phyloP scores from a whole-genome alignment of 1,139 yeast species.

The Lodderomyces parapsilosis region DNA sequence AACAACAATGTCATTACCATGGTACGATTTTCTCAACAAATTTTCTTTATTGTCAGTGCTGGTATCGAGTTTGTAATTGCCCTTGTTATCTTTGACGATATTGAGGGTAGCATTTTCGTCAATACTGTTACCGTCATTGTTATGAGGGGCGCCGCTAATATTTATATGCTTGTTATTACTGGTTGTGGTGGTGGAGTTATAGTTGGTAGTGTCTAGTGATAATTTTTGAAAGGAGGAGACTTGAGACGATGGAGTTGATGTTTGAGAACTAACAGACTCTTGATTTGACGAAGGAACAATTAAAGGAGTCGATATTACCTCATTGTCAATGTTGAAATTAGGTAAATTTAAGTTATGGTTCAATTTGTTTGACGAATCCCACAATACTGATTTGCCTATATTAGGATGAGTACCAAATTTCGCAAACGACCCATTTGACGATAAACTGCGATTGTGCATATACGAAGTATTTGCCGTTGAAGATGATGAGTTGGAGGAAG shows the following conservation, averaged over 20 bases:
- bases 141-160: background rate
- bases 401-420: slow-evolving; percentile 6
- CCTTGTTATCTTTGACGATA: slow-evolving; percentile 1
- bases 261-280: slow-evolving; percentile 2
- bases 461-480: slow-evolving; percentile 11
- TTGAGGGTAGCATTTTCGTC: background rate
- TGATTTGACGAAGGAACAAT: slow-evolving; percentile 10
- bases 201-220: slow-evolving; percentile 10
- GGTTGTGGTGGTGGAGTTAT: slow-evolving; percentile 2
- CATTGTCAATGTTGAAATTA: slow-evolving; percentile 25
- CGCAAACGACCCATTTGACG: slow-evolving; percentile 9
- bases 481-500: slow-evolving; percentile 10
- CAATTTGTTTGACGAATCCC: slow-evolving; percentile 30
- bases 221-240: slow-evolving; percentile 11
- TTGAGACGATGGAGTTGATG: slow-evolving; percentile 8
- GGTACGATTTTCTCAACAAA: slow-evolving; percentile 5
- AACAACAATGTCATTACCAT: slow-evolving; percentile 1
- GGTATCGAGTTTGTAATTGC: slow-evolving; percentile 4
- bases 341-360: slow-evolving; percentile 29
- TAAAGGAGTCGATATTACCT: slow-evolving; percentile 15
- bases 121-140: background rate
- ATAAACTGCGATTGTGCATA: slow-evolving; percentile 13
- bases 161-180: slow-evolving; percentile 1
- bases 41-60: slow-evolving; percentile 8
- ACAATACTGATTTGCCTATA: slow-evolving; percentile 22